Evolutionary conservation across 1,284 basidiomycete species (phyloP).

Genomic region (Pholiota adiposa): DNA sequence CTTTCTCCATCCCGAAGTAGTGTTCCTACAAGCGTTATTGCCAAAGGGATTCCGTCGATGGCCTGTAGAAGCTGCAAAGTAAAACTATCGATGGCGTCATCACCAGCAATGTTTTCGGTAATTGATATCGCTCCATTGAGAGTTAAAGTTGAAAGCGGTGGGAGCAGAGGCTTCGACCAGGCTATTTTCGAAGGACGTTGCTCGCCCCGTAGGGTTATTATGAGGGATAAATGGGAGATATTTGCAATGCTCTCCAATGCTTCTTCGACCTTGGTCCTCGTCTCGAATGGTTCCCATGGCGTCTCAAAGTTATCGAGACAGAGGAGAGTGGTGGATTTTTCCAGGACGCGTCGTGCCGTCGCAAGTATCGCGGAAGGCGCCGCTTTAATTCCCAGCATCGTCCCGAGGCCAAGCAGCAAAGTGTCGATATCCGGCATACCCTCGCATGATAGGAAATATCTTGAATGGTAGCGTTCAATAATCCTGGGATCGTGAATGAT

Average conservation of each 20-base stretch:
- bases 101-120: neutral
- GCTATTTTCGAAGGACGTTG: neutral
- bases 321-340: neutral
- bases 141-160: neutral
- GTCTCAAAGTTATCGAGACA: conserved; percentile 8
- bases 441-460: neutral
- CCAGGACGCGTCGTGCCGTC: neutral
- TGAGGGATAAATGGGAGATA: neutral
- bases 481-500: neutral
- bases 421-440: neutral
- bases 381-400: neutral
- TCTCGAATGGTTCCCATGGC: neutral
- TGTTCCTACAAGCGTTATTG: neutral
- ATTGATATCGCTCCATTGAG: neutral
- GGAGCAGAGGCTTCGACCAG: neutral
- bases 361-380: neutral
- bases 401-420: neutral
- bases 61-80: neutral
- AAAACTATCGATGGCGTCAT: neutral
- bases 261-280: neutral
- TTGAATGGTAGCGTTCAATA: neutral
- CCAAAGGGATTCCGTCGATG: neutral
- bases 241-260: neutral
- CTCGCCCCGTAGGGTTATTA: neutral
- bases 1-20: conserved; percentile 1